phyloP scores from a whole-genome alignment of 2,329 filamentous ascomycete species.

The Cladosporium sp. region DNA sequence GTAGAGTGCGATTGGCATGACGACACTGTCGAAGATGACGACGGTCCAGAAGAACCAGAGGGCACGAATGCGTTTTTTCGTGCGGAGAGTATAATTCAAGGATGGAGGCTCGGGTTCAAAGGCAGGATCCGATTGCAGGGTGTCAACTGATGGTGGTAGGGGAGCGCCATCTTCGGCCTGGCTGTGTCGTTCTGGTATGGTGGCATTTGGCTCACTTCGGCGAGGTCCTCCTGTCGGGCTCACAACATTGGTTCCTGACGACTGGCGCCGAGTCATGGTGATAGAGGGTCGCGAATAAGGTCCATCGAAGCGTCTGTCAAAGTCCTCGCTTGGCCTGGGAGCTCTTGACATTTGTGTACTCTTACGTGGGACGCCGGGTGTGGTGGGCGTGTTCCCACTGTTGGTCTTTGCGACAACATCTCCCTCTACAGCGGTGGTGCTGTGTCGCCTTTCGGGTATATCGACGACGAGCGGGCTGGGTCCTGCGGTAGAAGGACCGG shows the following conservation, averaged over 20 bases:
- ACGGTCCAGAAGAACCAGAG: constrained; percentile 57
- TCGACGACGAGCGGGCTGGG: background rate
- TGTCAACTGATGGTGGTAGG: constrained; percentile 1
- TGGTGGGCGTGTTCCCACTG: background rate
- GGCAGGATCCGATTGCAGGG: constrained; percentile 13
- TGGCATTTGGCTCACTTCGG: constrained; percentile 6
- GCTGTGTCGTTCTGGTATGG: constrained; percentile 4
- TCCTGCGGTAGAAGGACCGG: background rate
- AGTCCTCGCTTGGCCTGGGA: constrained; percentile 24
- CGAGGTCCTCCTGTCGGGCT: background rate
- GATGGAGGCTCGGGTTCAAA: constrained; percentile 42
- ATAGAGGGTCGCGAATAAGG: constrained; percentile 29
- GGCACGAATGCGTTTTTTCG: constrained; percentile 44
- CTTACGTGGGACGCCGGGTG: constrained; percentile 5
- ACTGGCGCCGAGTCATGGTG: constrained; percentile 27
- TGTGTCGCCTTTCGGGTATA: constrained; percentile 7
- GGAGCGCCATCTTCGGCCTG: constrained; percentile 5
- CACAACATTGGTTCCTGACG: constrained; percentile 5
- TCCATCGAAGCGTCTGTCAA: constrained; percentile 28
- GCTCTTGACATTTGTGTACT: constrained; percentile 20
- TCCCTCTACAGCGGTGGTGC: background rate
- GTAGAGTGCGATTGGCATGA: constrained; percentile 56
- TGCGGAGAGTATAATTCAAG: constrained; percentile 52
- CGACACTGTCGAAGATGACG: constrained; percentile 55
- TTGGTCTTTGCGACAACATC: background rate